Conservation (phyloP, 1,139 yeast genomes). For the Wickerhamiella pararugosa region DNA sequence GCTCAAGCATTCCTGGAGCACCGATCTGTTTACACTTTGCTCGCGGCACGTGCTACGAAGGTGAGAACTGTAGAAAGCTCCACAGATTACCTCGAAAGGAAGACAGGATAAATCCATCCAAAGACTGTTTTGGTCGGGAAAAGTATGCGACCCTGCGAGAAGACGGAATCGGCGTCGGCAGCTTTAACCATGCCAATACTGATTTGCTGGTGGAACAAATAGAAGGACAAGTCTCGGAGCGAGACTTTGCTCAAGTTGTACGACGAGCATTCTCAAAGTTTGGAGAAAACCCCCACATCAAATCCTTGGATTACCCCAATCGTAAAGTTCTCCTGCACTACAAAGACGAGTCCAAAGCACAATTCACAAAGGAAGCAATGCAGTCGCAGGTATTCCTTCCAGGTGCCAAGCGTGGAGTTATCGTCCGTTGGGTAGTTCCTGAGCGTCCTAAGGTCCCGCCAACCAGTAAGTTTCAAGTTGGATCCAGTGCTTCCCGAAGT, state of each 20-base stretch:
- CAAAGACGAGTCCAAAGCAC: constrained; percentile 57
- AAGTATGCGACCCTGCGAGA: constrained; percentile 70
- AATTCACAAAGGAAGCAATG: constrained; percentile 92
- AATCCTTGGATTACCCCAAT: constrained; percentile 24
- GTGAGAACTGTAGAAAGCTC: constrained; percentile 56
- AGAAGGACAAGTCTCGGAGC: constrained; percentile 21
- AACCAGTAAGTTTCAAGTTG: too few species aligned
- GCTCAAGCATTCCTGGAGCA: too few species aligned
- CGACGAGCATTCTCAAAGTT: constrained; percentile 40
- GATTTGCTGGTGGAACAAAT: constrained; percentile 72
- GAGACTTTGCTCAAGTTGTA: constrained; percentile 29
- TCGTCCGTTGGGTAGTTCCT: background rate
- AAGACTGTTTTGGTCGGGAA: constrained; percentile 90
- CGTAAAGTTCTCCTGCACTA: constrained; percentile 74
- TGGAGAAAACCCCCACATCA: constrained; percentile 56
- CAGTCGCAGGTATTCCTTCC: constrained; percentile 37
- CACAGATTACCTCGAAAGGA: constrained; percentile 55
- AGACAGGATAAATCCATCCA: constrained; percentile 41
- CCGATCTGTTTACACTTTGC: constrained; percentile 67
- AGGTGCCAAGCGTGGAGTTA: constrained; percentile 1
- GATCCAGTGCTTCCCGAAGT: too few species aligned
- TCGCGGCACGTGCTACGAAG: constrained; percentile 72
- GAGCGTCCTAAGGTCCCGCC: too few species aligned
- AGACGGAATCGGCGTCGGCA: constrained; percentile 92
- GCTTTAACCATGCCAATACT: constrained; percentile 51